Base-by-base conservation (phyloP, 768 basidiomycete genomes). In the Leccinum olivaceopallidum region DNA sequence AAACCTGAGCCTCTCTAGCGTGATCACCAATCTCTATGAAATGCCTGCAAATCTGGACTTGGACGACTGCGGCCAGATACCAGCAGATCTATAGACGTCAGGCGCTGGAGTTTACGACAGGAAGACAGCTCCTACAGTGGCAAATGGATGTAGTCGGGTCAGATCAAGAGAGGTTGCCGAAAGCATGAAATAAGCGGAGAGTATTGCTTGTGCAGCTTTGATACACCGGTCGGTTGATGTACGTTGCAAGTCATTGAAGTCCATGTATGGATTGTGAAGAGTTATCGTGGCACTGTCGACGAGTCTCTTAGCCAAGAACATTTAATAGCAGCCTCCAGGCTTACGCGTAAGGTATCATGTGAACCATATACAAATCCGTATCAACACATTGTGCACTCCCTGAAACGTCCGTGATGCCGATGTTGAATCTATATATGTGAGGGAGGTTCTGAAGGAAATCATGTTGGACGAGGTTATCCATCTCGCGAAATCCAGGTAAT, bases 1-100 rank as follows among this genome's bases (percentile, higher is more conserved):
- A 94, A 10, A 89, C 87, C 1, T 85, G 85, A 32, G 88, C 84
- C 73, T 94, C 92, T 63, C 85, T 78, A 53, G 83, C 83, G 14
- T 79, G 77, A 73, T 94, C 90, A n/a, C 87, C 85, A 51, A 84
- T 84, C 70, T 93, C 90, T 60, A 94, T 93, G 69, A 87, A 89
- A 68, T 90, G 86, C 69, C 90, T 92, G 81, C 92, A 94, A 42
- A 91, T 78, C 66, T 94, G 91, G 52, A 94, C 85, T 69, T 92
- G 87, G 5, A 94, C 89, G 5, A 90, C 91, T 14, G 92, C 92
- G 7, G 92, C 92, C 16, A 94, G 84, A 73, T 94, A 94, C 92
- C 92, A 94, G 71, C 91, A 92, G 51, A 94, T 93, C 90, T 92
- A 61, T 28, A 52, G 48, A 67, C 55, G 51, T 72, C 63, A 56